These are phyloP conservation scores for Andrographis paniculata DNA, from an alignment of 305 asterid genomes.

Conservation along the genomic window DNA sequence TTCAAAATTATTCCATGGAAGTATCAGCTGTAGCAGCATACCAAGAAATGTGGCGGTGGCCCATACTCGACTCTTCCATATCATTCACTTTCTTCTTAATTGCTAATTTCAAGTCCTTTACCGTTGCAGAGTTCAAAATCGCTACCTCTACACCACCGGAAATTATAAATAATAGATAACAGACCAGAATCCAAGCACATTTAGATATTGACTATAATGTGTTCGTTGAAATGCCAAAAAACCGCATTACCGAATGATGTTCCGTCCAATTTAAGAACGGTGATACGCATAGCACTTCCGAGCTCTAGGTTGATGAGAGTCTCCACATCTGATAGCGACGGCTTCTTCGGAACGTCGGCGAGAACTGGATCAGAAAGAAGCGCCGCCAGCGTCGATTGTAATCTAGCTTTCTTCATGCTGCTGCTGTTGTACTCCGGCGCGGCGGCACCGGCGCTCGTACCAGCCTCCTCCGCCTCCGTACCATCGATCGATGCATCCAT, in stretches of 20 bases:
- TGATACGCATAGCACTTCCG: conserved; percentile 92
- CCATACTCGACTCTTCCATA: conserved; percentile 71
- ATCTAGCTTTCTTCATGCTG: conserved; percentile 51
- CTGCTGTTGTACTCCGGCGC: conserved; percentile 46
- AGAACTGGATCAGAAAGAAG: conserved; percentile 78
- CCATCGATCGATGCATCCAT: conserved; percentile 20
- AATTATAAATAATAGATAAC: conserved; percentile 1
- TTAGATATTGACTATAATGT: conserved; percentile 8
- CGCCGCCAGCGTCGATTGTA: conserved; percentile 55
- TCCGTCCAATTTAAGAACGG: conserved; percentile 54
- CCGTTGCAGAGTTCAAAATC: conserved; percentile 65
- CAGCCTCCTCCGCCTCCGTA: conserved; percentile 14
- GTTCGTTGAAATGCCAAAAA: conserved; percentile 32
- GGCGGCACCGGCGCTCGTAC: conserved; percentile 12
- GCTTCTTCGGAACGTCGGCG: conserved; percentile 66
- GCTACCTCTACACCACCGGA: conserved; percentile 44
- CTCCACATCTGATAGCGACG: conserved; percentile 66
- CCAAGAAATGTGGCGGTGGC: conserved; percentile 90
- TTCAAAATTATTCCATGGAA: background rate
- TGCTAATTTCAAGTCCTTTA: conserved; percentile 65
- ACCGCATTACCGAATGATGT: conserved; percentile 43
- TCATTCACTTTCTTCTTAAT: conserved; percentile 55
- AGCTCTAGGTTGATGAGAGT: conserved; percentile 80
- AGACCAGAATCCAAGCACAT: background rate
- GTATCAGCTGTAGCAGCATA: conserved; percentile 15